These are phyloP conservation scores for Solanum raphanifolium DNA, from an alignment of 257 asterid species.

Conservation along the genomic window DNA sequence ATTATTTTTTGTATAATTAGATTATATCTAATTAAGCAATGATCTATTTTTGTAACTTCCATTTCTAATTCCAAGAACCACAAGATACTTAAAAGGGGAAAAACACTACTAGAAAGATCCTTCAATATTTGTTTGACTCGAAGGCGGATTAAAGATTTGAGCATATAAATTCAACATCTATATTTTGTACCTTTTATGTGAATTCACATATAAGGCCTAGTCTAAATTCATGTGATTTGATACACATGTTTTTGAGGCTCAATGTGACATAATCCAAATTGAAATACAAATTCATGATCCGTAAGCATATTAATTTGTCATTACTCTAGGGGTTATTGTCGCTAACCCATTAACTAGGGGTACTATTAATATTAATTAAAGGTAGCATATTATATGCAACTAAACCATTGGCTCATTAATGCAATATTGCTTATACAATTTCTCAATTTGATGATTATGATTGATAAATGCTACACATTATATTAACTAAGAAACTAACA, in stretches of 20 bases:
- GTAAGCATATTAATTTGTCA: neutral
- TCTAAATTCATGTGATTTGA: neutral
- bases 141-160: neutral
- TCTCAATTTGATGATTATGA: neutral
- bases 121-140: neutral
- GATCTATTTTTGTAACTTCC: neutral
- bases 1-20: no score
- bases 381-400: neutral
- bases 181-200: neutral
- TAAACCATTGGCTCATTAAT: neutral
- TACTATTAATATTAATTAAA: neutral
- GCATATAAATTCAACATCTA: neutral
- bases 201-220: neutral
- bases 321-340: neutral
- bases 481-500: neutral
- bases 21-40: neutral
- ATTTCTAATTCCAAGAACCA: neutral
- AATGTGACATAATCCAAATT: neutral
- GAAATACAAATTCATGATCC: neutral
- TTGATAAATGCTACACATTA: neutral
- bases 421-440: neutral
- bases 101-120: neutral
- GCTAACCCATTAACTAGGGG: neutral
- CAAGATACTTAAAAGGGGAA: neutral
- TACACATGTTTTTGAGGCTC: neutral